Base-by-base conservation (phyloP, 2,329 filamentous ascomycete genomes). In the Fonsecaea pedrosoi region DNA sequence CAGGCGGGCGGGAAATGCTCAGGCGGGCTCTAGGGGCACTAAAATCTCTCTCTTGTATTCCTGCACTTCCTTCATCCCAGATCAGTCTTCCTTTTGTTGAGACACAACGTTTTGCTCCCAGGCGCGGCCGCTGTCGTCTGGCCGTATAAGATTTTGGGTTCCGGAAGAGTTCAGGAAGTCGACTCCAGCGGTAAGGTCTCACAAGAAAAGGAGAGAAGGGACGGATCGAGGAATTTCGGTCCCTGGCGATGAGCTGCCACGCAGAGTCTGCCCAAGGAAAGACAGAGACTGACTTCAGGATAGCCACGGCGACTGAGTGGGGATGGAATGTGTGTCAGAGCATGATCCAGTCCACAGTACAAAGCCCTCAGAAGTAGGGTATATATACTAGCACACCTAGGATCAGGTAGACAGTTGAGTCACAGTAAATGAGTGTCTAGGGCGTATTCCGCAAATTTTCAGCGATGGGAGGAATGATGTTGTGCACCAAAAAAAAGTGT, bases 221-320 rank as follows among this genome's bases (percentile, higher is more conserved):
- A 30, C 18, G 35, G 13, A 5, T 34, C 35, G 32, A 32, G n/a
- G 21, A 13, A 54, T 3, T 35, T 15, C n/a, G 57, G 34, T 35
- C 38, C 40, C 21, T 53, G 10, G 35, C 34, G 12, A 37, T 13
- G 18, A 61, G 37, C 15, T 34, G 42, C 10, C n/a, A 9, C 32
- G 59, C 21, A 37, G 32, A 35, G 9, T 9, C 40, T 61, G 59
- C 53, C 67, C 66, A 60, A 25, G 53, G 63, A 54, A 34, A 62
- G 60, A 64, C 60, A 50, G 48, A 21, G 32, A 45, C 18, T 25
- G 30, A 37, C 18, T 57, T 54, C 18, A 30, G 54, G 60, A 60
- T 32, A 69, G 67, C 67, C 67, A 69, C 34, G 63, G 60, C 67
- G 67, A 64, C 34, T 42, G 38, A 32, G 3, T 42, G 50, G 37